These are phyloP conservation scores for Coemansia sp. DNA, from an alignment of 371 early-diverging fungal genomes.

Conservation along the genomic window DNA sequence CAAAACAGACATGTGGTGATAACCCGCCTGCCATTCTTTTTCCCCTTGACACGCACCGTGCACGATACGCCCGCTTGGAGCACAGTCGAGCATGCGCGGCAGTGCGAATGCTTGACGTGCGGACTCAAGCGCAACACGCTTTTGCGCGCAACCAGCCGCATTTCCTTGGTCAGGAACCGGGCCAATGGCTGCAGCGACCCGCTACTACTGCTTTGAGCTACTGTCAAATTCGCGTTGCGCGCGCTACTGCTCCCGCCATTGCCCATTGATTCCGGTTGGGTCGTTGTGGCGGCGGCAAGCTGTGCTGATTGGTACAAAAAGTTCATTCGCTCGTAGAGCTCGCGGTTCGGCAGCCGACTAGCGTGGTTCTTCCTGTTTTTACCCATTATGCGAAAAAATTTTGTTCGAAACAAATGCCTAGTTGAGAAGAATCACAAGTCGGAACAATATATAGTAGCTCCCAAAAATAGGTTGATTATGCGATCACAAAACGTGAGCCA, in stretches of 20 bases:
- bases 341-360: slow-evolving; percentile 39
- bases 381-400: slow-evolving; percentile 2
- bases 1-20: slow-evolving; percentile 40
- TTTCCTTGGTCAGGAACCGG: slow-evolving; percentile 47
- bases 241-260: slow-evolving; percentile 9
- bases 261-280: background rate
- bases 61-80: slow-evolving; percentile 44
- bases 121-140: slow-evolving; percentile 50
- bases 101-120: slow-evolving; percentile 42
- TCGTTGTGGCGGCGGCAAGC: slow-evolving; percentile 17
- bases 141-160: slow-evolving; percentile 44
- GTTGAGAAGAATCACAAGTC: background rate
- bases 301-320: slow-evolving; percentile 49
- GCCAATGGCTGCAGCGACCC: slow-evolving; percentile 30
- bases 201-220: background rate
- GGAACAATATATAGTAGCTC: background rate
- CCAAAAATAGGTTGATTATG: background rate
- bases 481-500: background rate
- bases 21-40: slow-evolving; percentile 13
- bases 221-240: background rate
- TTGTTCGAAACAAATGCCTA: background rate
- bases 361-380: slow-evolving; percentile 19
- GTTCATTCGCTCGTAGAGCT: slow-evolving; percentile 50
- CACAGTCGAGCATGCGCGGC: slow-evolving; percentile 36
- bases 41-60: slow-evolving; percentile 35